Base-by-base conservation (phyloP, 345 rosid species). In the Arabis hirsuta region DNA sequence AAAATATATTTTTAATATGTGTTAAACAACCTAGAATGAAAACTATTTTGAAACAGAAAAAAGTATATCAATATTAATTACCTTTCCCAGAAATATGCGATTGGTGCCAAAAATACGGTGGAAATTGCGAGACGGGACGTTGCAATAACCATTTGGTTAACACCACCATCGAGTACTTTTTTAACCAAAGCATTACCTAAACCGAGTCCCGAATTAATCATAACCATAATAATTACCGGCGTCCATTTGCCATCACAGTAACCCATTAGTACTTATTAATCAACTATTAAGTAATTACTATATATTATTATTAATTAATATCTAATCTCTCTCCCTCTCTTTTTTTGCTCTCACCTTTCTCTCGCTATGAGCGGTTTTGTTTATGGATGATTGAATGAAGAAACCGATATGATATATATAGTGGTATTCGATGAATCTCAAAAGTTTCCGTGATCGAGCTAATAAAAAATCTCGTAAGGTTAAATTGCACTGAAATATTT, bases 121-220 rank as follows among this genome's bases (percentile, higher is more conserved):
- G 89, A 85, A 69, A 87, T 81, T 7, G 73, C 72, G 11, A 87
- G 88, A 5, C 90, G 86, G 48, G 85, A 87, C 2, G 92, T 85
- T 71, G 87, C 72, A 3, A 87, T 73, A 22, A 85, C 84, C 79
- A 85, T 72, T 63, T 81, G 86, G 68, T 81, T 76, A 44, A 82
- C 73, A 43, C 92, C 92, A 65, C 81, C 82, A 32, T 82, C 86
- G 36, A 85, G 85, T 16, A 79, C 80, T 58, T 80, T 72, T 78
- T 87, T 84, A 32, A 87, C 81, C 58, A 87, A 81, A 60, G 85
- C 84, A 53, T 87, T 87, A 62, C 73, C 83, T 55, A 79, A 56
- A 6, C 90, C 82, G 26, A 78, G 70, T 2, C 79, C 82, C 24
- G 81, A 79, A 45, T 84, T 84, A n/a, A 31, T 73, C 0, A 56